Evolutionary conservation across 139 green algal species (phyloP), one percentile per base, ranked within the genome.

Genomic region (Coelastrella sp.): DNA sequence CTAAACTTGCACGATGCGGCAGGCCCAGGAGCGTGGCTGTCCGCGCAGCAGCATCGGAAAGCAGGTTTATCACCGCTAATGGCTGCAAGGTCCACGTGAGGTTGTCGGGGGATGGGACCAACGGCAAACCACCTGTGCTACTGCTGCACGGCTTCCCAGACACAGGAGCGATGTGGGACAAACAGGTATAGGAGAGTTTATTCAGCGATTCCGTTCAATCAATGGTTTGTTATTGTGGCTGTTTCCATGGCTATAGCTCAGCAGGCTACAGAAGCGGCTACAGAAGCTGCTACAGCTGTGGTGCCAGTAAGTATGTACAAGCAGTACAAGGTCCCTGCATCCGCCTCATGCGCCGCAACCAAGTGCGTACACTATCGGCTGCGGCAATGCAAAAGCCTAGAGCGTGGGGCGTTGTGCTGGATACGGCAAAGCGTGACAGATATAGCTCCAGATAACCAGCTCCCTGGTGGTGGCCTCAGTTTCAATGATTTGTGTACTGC

Each of bases 111-210:
- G 71, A 77, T 11, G 17, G 71, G 7, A 23, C 19, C 71, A 22
- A 77, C 3, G 71, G 71, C 71, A 77, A 22, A 19, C 22, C 79
- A 56, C 58, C 57, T 66, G 79, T 84, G 6, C 56, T 84, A 10
- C 57, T 84, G 79, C 79, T 84, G 79, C 79, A 84, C 54, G 79
- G 79, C 54, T 84, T 84, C 56, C 79, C 79, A 84, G 79, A 84
- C 19, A 68, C 56, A 3, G 47, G 60, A 8, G n/a, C 58, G 56
- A 57, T 84, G 5, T 84, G 79, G 79, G 54, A 84, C 16, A 68
- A 13, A 3, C 79, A 84, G 79, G 79, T 84, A 68, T 47, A 47
- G 32, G 1, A 47, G 32, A 47, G 32, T 47, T 47, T 47, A 47
- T 0, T 47, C 1, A 47, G 32, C 1, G 32, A 47, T 47, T 47